Evolutionary conservation across 306 rosid species (phyloP), one percentile per base, ranked within the genome.

Genomic region (Vicia faba): DNA sequence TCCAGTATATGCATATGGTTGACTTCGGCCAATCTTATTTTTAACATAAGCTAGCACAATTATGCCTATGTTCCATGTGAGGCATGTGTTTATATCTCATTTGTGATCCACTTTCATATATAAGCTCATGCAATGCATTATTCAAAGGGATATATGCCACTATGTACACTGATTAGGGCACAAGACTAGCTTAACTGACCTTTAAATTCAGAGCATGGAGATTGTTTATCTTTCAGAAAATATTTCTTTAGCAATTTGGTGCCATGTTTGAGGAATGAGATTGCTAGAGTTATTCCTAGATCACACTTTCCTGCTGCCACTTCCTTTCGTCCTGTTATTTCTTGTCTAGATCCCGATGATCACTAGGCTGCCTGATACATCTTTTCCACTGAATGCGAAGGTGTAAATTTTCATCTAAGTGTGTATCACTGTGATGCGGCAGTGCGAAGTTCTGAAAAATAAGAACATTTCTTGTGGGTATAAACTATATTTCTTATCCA

Each of bases 81-180:
- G 66, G 56, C 43, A 41, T 43, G 53, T 33, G 38, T 69, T 62
- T 31, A 18, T 18, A 36, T 49, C 28, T 49, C 51, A 19, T 46
- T 29, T 51, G 11, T 67, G 57, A 50, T 50, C 39, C 55, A 46
- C 53, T 38, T 1, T 64, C 25, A 40, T n/a, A 58, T 55, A 44
- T 3, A 5, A 49, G 68, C 46, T 25, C 58, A 49, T 68, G 79
- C 39, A 49, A 31, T 68, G 58, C 51, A 29, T 61, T 41, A 20
- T 53, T 2, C 10, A 38, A 18, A 18, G 19, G 11, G 5, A 40
- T 19, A 4, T 64, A n/a, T 56, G 60, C 11, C 16, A 39, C 63
- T 72, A 23, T 20, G 41, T 25, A 59, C 20, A 9, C 3, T 14
- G 43, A 20, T 20, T 13, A 25, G 29, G 41, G 5, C 11, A 13